A percentile compares a stretch with the other conserved stretches of the same genome.
Conservation (phyloP, 2,329 filamentous ascomycete species). For the Clonostachys chloroleuca region DNA sequence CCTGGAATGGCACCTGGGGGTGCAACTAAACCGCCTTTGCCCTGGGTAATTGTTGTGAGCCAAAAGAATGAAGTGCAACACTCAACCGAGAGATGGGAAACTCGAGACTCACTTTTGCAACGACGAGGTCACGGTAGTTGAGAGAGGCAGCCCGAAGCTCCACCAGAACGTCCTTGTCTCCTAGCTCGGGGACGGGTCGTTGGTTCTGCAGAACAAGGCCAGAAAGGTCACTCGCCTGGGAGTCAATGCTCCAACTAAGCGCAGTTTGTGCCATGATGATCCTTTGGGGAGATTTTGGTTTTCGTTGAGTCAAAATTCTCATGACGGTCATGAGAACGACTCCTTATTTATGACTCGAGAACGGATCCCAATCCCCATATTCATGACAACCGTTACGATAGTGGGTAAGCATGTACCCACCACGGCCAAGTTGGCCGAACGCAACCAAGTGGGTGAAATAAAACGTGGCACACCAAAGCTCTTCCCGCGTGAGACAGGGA, state of each 20-base stretch:
- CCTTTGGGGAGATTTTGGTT: no score
- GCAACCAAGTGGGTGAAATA: no score
- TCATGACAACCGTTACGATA: no score
- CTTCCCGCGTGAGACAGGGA: no score
- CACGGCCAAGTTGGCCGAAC: no score
- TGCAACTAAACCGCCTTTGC: slow-evolving; percentile 12
- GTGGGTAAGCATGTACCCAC: no score
- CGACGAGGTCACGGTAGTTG: slow-evolving; percentile 43
- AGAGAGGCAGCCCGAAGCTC: slow-evolving; percentile 45
- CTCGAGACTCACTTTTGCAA: slow-evolving; percentile 20
- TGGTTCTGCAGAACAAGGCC: slow-evolving; percentile 6
- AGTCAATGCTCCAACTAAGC: background rate
- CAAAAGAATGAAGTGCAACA: background rate
- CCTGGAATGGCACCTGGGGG: slow-evolving; percentile 17
- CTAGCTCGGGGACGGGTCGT: slow-evolving; percentile 25
- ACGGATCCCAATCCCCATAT: no score
- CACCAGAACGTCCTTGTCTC: slow-evolving; percentile 56
- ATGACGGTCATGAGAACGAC: no score
- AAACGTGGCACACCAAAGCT: no score
- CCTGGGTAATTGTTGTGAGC: slow-evolving; percentile 3
- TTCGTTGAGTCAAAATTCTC: no score
- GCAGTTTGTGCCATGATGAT: no score
- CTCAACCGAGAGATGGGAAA: background rate
- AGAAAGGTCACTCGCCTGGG: slow-evolving; percentile 1
- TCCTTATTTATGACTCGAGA: no score